Evolutionary conservation across 331 rosid genomes (phyloP).

Genomic region (Arachis monticola): DNA sequence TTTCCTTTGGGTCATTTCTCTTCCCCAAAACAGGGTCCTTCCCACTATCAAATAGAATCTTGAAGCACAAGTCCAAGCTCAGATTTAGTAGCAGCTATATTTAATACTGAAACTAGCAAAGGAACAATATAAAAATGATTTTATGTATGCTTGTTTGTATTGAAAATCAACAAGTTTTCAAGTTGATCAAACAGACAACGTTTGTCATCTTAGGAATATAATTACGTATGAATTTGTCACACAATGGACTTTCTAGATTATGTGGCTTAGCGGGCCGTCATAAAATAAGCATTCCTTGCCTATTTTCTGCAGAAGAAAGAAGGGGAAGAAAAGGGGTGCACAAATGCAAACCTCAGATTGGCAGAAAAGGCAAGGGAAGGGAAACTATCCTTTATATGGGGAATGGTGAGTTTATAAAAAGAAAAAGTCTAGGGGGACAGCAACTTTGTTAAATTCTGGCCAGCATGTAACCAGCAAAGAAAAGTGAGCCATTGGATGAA

Average conservation of each 20-base stretch:
- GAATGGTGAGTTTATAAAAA: not conserved
- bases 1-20: too few species aligned
- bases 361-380: not conserved
- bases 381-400: not conserved
- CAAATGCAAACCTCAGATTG: not conserved
- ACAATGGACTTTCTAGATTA: not conserved
- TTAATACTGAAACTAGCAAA: too few species aligned
- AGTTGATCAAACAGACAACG: too few species aligned
- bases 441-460: too few species aligned
- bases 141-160: slow-evolving; percentile 3
- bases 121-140: too few species aligned
- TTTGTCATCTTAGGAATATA: not conserved
- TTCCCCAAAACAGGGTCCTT: too few species aligned
- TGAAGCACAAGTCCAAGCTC: too few species aligned
- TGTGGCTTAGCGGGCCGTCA: not conserved
- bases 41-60: too few species aligned
- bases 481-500: too few species aligned
- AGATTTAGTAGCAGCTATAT: too few species aligned
- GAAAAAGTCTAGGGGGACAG: too few species aligned
- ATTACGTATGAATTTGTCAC: not conserved
- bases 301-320: not conserved
- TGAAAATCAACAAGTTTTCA: not conserved
- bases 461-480: too few species aligned
- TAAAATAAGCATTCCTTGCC: not conserved
- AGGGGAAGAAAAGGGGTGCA: not conserved